Percentiles rank a stretch among this genome's conserved stretches.
phyloP scores from a whole-genome alignment of 2,329 filamentous ascomycete species.

The Lithohypha guttulata region DNA sequence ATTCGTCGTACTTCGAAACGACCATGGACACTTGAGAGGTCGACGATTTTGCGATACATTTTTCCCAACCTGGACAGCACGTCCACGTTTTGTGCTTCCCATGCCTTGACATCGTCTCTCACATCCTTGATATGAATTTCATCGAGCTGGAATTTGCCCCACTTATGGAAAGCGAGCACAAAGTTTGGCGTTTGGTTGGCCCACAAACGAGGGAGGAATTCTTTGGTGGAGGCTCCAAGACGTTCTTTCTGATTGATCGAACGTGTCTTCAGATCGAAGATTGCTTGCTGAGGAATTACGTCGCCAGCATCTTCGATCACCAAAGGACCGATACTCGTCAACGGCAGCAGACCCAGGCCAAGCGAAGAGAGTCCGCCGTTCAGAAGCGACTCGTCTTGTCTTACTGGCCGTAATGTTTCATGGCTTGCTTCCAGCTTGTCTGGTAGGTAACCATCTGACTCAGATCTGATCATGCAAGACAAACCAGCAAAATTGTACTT shows the following conservation, averaged over 20 bases:
- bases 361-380: no score
- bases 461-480: slow-evolving; percentile 44
- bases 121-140: slow-evolving; percentile 6
- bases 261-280: slow-evolving; percentile 7
- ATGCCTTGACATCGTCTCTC: not conserved
- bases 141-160: slow-evolving; percentile 1
- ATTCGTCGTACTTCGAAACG: slow-evolving; percentile 6
- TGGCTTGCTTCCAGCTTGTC: not conserved
- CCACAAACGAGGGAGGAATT: slow-evolving; percentile 1
- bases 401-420: not conserved
- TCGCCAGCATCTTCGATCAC: not conserved
- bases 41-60: slow-evolving; percentile 1
- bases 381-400: not conserved
- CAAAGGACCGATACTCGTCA: not conserved
- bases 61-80: not conserved
- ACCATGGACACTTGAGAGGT: not conserved
- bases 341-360: not conserved
- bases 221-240: not conserved
- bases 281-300: not conserved
- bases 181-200: slow-evolving; percentile 5
- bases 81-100: not conserved
- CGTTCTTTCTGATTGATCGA: not conserved
- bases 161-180: not conserved
- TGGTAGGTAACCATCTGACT: slow-evolving; percentile 46
- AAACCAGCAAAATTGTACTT: slow-evolving; percentile 47